A percentile compares a stretch with the other conserved stretches of the same genome.
These are phyloP conservation scores for Phyllosticta citrichinensis DNA, from an alignment of 2,329 filamentous ascomycete species.

Conservation along the genomic window DNA sequence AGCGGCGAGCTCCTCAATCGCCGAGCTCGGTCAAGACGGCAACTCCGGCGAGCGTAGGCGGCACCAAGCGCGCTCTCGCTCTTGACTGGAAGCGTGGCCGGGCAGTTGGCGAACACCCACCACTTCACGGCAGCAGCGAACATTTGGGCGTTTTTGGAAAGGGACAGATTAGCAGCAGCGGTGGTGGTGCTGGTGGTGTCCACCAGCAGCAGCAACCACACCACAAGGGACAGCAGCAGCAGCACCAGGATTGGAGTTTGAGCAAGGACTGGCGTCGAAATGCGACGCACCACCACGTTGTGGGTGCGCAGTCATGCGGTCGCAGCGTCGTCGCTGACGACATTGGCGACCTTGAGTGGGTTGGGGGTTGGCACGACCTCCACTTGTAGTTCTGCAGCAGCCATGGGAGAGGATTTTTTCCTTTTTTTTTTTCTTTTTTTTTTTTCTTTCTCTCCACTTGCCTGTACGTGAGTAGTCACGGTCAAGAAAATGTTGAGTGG, in stretches of 20 bases:
- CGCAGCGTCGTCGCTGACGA: conserved; percentile 37
- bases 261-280: conserved; percentile 42
- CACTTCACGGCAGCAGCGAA: background rate
- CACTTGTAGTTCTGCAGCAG: conserved; percentile 41
- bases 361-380: conserved; percentile 78
- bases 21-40: conserved; percentile 24
- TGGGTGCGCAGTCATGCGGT: conserved; percentile 25
- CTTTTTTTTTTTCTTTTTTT: background rate
- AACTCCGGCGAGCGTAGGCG: conserved; percentile 23
- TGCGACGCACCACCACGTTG: conserved; percentile 2
- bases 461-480: no score
- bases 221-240: conserved; percentile 1
- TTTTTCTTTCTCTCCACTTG: background rate
- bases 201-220: background rate
- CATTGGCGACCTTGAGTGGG: conserved; percentile 81
- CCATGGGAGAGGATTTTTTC: background rate
- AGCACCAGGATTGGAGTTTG: conserved; percentile 28
- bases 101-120: conserved; percentile 4
- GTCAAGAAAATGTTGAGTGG: background rate
- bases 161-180: background rate
- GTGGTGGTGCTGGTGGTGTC: no score
- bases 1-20: conserved; percentile 55
- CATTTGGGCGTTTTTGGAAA: background rate
- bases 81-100: conserved; percentile 23
- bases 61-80: conserved; percentile 30